Base-by-base conservation (phyloP, 2,329 filamentous ascomycete species). In the Hymenoscyphus fraxineus region DNA sequence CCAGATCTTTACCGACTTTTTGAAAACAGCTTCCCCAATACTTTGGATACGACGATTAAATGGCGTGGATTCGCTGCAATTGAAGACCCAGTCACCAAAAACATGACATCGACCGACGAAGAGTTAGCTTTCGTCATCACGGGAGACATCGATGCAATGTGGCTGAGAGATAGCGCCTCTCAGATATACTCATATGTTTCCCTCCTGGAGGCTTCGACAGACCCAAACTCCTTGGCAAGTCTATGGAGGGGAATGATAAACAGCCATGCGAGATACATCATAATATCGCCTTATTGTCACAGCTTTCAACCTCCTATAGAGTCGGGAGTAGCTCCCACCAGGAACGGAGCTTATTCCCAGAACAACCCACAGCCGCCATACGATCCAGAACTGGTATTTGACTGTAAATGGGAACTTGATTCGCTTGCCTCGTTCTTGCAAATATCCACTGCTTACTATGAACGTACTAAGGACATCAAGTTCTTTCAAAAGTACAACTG, bases 331-430 rank as follows among this genome's bases (percentile, higher is more conserved):
- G 71, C 76, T 1, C 83, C 88, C 1, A 80, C 82, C 0, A 72
- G 76, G 5, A 89, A 89, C 71, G 80, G 81, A 0, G 86, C 86
- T 92, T 76, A 72, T 79, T 68, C 75, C 81, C 76, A 85, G 64
- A 82, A 91, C 68, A 78, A 74, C 12, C 88, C 91, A 1, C 84
- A 88, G 66, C 93, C 93, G 0, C 78, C 82, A 0, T 93, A 92
- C 72, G 86, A 93, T 55, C 72, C 72, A 70, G 81, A 83, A 0
- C 80, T 88, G 58, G 93, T 97, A 0, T 97, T 95, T 73, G 94
- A 97, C 77, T 97, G 93, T 84, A 97, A 97, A 77, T 97, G 95
- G 78, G 93, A 97, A 78, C 86, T 97, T 56, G 93, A 97, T 78
- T 94, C 91, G 13, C 83, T 97, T 2, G 92, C 93, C 0, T 88